phyloP scores from a whole-genome alignment of 2,329 filamentous ascomycete species.

The Trichophyton benhamiae region DNA sequence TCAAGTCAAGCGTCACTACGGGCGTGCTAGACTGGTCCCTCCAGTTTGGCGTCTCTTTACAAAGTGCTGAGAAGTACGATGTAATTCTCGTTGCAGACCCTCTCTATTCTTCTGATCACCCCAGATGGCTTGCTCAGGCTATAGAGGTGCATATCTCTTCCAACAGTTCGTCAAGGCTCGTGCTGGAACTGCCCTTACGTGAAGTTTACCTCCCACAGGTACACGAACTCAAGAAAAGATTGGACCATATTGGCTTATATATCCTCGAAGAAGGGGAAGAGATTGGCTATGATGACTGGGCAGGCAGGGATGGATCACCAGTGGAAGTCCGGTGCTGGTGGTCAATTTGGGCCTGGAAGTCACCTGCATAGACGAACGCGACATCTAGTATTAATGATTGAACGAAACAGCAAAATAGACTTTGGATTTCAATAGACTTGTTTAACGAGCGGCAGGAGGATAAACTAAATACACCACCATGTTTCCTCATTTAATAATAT shows the following conservation, averaged over 20 bases:
- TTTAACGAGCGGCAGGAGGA: neutral
- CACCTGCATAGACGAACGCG: neutral
- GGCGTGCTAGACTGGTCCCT: constrained; percentile 61
- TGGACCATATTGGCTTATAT: constrained; percentile 44
- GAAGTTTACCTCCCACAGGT: constrained; percentile 55
- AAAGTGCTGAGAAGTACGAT: constrained; percentile 33
- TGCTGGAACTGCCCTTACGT: constrained; percentile 71
- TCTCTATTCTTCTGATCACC: constrained; percentile 76
- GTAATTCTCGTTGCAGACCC: constrained; percentile 76
- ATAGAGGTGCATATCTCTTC: constrained; percentile 55
- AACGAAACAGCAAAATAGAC: neutral
- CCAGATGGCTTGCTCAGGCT: constrained; percentile 57
- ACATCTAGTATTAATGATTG: neutral
- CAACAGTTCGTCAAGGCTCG: constrained; percentile 47
- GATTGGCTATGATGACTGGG: constrained; percentile 38
- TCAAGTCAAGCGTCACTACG: constrained; percentile 47
- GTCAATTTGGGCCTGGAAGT: constrained; percentile 29
- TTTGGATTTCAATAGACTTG: neutral
- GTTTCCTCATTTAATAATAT: neutral
- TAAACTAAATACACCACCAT: neutral
- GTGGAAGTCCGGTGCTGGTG: constrained; percentile 37
- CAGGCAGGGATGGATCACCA: constrained; percentile 29
- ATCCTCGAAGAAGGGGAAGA: constrained; percentile 41
- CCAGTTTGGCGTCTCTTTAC: constrained; percentile 18
- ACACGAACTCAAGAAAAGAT: constrained; percentile 47